Evolutionary conservation across 192 early-diverging fungal genomes (phyloP).

Genomic region (Coemansia guatemalensis): DNA sequence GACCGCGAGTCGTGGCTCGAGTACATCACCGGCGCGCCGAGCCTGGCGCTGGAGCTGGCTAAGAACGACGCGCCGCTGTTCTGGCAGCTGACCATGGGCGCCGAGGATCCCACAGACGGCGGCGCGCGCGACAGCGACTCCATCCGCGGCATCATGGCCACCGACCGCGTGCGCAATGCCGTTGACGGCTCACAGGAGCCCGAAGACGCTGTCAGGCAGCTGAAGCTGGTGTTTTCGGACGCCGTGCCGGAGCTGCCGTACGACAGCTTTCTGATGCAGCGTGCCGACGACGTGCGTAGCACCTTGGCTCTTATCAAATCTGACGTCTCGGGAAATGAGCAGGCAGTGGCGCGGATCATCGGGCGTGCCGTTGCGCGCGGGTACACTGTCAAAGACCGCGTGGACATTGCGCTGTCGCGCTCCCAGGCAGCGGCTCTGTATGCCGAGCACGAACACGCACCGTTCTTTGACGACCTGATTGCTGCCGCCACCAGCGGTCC

Average conservation of each 20-base stretch:
- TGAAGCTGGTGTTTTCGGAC: constrained; percentile 54
- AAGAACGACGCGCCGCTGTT: constrained; percentile 54
- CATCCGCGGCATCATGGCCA: constrained; percentile 58
- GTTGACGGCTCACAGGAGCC: constrained; percentile 56
- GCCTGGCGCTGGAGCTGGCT: constrained; percentile 57
- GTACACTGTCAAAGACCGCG: constrained; percentile 47
- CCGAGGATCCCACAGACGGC: constrained; percentile 40
- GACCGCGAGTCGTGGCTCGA: constrained; percentile 46
- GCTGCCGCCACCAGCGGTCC: constrained; percentile 57
- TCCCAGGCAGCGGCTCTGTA: constrained; percentile 52
- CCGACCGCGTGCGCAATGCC: constrained; percentile 58
- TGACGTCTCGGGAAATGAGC: constrained; percentile 38
- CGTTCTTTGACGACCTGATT: constrained; percentile 49
- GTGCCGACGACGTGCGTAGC: constrained; percentile 37
- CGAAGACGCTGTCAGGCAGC: constrained; percentile 48
- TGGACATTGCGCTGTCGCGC: constrained; percentile 36
- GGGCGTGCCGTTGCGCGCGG: constrained; percentile 42
- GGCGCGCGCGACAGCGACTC: constrained; percentile 46
- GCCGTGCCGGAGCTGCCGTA: constrained; percentile 35
- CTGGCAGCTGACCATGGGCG: constrained; percentile 58
- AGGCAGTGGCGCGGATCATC: constrained; percentile 35
- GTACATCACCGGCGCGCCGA: constrained; percentile 57
- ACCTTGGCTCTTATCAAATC: constrained; percentile 61
- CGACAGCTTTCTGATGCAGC: constrained; percentile 53
- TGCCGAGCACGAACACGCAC: constrained; percentile 32